These are phyloP conservation scores for Colletotrichum sp. DNA, from an alignment of 2,329 filamentous ascomycete species.

Conservation along the genomic window DNA sequence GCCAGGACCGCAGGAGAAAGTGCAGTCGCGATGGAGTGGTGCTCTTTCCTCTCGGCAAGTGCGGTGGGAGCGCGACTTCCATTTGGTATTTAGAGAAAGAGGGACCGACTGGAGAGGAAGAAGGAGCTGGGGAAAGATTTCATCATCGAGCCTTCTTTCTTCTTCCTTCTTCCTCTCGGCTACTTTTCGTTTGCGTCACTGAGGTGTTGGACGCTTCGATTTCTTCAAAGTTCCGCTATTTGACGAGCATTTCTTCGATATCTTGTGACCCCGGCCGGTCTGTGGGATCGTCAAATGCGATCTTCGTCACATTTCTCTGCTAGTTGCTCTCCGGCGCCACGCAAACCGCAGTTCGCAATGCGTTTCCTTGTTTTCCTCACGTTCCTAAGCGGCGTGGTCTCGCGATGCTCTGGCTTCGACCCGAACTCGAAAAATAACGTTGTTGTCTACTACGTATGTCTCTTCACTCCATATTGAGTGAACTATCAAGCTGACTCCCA, in stretches of 20 bases:
- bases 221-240: neutral
- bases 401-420: slow-evolving; percentile 26
- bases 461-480: neutral
- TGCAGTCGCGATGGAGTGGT: neutral
- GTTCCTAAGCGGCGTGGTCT: neutral
- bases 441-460: slow-evolving; percentile 45
- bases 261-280: neutral
- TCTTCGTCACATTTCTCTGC: neutral
- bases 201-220: neutral
- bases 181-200: neutral
- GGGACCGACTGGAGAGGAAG: neutral
- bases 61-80: neutral
- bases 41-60: neutral
- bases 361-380: neutral
- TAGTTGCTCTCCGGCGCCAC: neutral
- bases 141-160: neutral
- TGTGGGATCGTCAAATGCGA: neutral
- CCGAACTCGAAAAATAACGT: slow-evolving; percentile 40
- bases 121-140: neutral
- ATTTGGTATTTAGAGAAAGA: slow-evolving; percentile 2
- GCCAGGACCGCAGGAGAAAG: neutral
- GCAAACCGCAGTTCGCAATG: neutral
- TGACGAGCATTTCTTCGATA: neutral
- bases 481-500: neutral
- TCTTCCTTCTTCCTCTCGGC: neutral